Conservation (phyloP, 345 rosid genomes). For the Carallia brachiata region DNA sequence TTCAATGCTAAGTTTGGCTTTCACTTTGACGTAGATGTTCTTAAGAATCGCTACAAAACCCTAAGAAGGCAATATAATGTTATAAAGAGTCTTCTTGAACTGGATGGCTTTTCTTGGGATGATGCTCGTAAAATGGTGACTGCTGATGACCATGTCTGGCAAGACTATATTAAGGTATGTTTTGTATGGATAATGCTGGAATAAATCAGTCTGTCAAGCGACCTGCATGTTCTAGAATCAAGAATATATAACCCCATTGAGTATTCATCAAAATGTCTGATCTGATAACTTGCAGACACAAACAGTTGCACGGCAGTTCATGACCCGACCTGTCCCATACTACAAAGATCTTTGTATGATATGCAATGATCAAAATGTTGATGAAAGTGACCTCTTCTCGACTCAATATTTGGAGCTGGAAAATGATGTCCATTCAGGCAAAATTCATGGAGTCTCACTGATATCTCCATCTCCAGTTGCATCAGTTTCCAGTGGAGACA, state of each 20-base stretch:
- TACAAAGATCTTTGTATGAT: conserved; percentile 42
- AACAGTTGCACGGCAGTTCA: conserved; percentile 67
- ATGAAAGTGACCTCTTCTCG: conserved; percentile 47
- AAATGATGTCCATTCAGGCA: conserved; percentile 35
- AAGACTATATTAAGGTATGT: conserved; percentile 72
- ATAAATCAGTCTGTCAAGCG: not conserved
- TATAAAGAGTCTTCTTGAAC: conserved; percentile 61
- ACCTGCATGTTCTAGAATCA: no score
- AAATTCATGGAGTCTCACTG: conserved; percentile 26
- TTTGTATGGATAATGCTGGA: not conserved
- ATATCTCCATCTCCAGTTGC: conserved; percentile 31
- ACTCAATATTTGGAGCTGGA: conserved; percentile 50
- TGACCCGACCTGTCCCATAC: conserved; percentile 67
- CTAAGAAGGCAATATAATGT: conserved; percentile 43
- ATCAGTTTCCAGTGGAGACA: conserved; percentile 7
- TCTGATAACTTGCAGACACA: conserved; percentile 49
- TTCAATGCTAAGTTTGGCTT: conserved; percentile 73
- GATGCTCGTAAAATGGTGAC: conserved; percentile 80
- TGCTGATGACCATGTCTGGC: conserved; percentile 87
- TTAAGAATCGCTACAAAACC: conserved; percentile 83
- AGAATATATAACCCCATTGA: not conserved
- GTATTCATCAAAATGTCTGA: conserved; percentile 3
- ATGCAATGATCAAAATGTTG: conserved; percentile 43
- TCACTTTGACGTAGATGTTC: conserved; percentile 57
- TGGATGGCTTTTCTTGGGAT: conserved; percentile 81